phyloP scores from a whole-genome alignment of 2,329 filamentous ascomycete species.

The Thelonectria discophora region DNA sequence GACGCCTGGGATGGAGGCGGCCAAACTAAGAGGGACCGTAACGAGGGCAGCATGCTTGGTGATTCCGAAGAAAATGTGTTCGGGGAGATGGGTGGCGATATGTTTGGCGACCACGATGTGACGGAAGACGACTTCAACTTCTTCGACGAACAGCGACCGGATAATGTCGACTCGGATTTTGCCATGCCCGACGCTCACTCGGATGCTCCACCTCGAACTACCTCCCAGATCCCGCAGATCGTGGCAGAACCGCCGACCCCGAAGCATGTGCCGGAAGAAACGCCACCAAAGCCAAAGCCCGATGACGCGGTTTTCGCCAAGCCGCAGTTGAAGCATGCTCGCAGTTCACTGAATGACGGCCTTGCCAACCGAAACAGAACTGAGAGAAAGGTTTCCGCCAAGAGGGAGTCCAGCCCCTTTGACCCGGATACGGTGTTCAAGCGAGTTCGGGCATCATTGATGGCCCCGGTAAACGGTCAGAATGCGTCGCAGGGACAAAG shows the following conservation, averaged over 20 bases:
- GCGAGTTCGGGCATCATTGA: slow-evolving; percentile 60
- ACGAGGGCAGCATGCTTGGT: slow-evolving; percentile 52
- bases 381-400: slow-evolving; percentile 48
- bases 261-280: slow-evolving; percentile 24
- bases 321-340: slow-evolving; percentile 66
- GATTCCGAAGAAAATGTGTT: slow-evolving; percentile 71
- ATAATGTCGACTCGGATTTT: slow-evolving; percentile 50
- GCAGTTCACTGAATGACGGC: slow-evolving; percentile 61
- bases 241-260: slow-evolving; percentile 29
- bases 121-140: slow-evolving; percentile 87
- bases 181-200: slow-evolving; percentile 40
- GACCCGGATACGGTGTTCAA: slow-evolving; percentile 68
- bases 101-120: slow-evolving; percentile 77
- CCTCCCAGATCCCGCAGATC: slow-evolving; percentile 18
- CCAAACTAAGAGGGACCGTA: slow-evolving; percentile 58
- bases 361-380: slow-evolving; percentile 43
- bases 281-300: slow-evolving; percentile 28
- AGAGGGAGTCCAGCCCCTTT: slow-evolving; percentile 66
- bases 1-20: slow-evolving; percentile 47
- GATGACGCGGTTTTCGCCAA: slow-evolving; percentile 62
- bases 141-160: slow-evolving; percentile 72
- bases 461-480: slow-evolving; percentile 28
- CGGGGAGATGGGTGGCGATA: slow-evolving; percentile 73
- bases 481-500: slow-evolving; percentile 42
- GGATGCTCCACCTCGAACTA: slow-evolving; percentile 16